Percentiles rank a stretch among this genome's conserved stretches.
These are phyloP conservation scores for Albophoma yamanashiensis DNA, from an alignment of 2,329 filamentous ascomycete species.

Conservation along the genomic window DNA sequence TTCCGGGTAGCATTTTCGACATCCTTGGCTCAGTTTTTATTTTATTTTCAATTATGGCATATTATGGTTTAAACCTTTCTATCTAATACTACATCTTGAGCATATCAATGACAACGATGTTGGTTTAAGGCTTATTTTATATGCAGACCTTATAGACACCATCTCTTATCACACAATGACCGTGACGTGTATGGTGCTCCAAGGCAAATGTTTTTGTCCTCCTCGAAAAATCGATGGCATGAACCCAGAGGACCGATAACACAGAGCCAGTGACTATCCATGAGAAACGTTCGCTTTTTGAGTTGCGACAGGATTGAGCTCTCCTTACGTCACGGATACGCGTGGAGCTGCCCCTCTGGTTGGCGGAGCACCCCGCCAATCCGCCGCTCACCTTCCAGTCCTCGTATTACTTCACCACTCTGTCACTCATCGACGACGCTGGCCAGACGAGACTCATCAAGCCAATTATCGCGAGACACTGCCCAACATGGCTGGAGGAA, in stretches of 20 bases:
- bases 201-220: no score
- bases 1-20: no score
- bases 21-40: no score
- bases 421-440: neutral
- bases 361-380: no score
- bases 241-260: neutral
- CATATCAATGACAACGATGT: no score
- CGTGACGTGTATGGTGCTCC: no score
- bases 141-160: no score
- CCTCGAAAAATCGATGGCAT: neutral
- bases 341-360: neutral
- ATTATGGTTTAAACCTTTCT: no score
- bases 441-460: neutral
- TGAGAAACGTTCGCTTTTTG: neutral
- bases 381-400: neutral
- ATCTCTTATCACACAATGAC: no score
- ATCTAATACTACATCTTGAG: no score
- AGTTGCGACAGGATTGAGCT: neutral
- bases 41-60: no score
- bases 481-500: constrained; percentile 19
- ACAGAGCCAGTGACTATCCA: neutral
- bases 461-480: neutral
- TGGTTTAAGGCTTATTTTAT: no score
- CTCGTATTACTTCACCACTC: neutral
- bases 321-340: neutral